Conservation (phyloP, 2,329 filamentous ascomycete genomes). For the Curvularia lunata region DNA sequence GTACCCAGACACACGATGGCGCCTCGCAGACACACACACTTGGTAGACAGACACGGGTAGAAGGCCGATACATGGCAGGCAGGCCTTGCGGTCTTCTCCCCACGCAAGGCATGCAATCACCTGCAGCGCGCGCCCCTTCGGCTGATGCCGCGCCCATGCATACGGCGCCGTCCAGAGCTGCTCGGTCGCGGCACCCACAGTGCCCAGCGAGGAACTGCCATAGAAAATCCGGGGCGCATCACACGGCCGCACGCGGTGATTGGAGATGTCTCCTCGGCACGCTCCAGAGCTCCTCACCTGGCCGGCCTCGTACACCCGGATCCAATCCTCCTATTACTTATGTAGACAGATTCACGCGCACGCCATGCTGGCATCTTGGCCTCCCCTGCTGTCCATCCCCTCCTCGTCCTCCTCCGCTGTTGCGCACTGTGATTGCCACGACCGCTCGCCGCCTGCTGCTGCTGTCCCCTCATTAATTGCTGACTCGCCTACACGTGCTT, state of each 20-base stretch:
- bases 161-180: slow-evolving; percentile 27
- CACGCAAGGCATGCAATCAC: slow-evolving; percentile 12
- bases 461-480: slow-evolving; percentile 25
- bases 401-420: slow-evolving; percentile 5
- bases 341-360: slow-evolving; percentile 8
- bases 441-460: not conserved
- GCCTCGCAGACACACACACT: too few relatives aligned
- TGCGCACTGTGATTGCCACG: slow-evolving; percentile 11
- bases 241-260: slow-evolving; percentile 29
- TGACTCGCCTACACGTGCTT: slow-evolving; percentile 43
- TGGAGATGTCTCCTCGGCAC: slow-evolving; percentile 38
- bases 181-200: slow-evolving; percentile 21
- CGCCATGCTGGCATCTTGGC: slow-evolving; percentile 1
- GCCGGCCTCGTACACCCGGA: slow-evolving; percentile 20
- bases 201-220: slow-evolving; percentile 12
- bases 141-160: slow-evolving; percentile 30
- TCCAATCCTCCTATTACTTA: slow-evolving; percentile 4
- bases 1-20: too few relatives aligned
- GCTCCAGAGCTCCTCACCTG: slow-evolving; percentile 33
- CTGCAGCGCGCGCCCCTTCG: slow-evolving; percentile 20
- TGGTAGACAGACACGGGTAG: too few relatives aligned
- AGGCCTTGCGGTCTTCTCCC: too few relatives aligned
- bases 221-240: slow-evolving; percentile 29
- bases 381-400: slow-evolving; percentile 16
- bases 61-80: too few relatives aligned